phyloP scores from a whole-genome alignment of 495 filamentous ascomycete genomes.

The Cudoniella acicularis region DNA sequence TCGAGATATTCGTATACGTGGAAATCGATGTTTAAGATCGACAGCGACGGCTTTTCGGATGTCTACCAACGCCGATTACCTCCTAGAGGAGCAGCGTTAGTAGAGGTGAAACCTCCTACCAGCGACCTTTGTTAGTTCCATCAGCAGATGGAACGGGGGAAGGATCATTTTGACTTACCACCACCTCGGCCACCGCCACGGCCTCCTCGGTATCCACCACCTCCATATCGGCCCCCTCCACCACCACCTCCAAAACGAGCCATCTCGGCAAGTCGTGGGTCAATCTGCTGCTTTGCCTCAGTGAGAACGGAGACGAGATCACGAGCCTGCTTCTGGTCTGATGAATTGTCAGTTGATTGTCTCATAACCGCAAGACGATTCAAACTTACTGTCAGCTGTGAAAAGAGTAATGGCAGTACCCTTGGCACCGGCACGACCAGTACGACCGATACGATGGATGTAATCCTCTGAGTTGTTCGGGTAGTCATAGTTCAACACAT shows the following conservation, averaged over 20 bases:
- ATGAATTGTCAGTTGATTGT: conserved; percentile 17
- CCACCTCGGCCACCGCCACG: conserved; percentile 58
- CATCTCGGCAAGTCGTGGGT: conserved; percentile 94
- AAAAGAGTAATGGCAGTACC: conserved; percentile 95
- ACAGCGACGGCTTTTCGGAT: background rate
- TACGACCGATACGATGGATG: conserved; percentile 97
- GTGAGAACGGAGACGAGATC: conserved; percentile 88
- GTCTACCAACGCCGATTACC: conserved; percentile 59
- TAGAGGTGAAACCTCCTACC: conserved; percentile 51
- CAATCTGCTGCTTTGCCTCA: conserved; percentile 98
- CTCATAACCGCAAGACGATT: background rate
- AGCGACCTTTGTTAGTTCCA: conserved; percentile 31
- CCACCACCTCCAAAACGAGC: conserved; percentile 86
- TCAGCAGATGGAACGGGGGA: conserved; percentile 27
- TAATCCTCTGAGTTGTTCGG: conserved; percentile 99
- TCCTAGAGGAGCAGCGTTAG: conserved; percentile 62
- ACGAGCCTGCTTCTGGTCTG: conserved; percentile 95
- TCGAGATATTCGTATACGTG: background rate
- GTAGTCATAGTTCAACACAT: conserved; percentile 99
- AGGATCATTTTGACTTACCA: conserved; percentile 15
- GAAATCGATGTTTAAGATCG: conserved; percentile 9
- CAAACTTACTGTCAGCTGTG: conserved; percentile 91
- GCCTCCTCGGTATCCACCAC: conserved; percentile 61
- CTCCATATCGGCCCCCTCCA: conserved; percentile 66
- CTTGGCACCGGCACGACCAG: conserved; percentile 89